These are phyloP conservation scores for Chloris gayana DNA, from an alignment of 176 grass and related monocot species.

Conservation along the genomic window DNA sequence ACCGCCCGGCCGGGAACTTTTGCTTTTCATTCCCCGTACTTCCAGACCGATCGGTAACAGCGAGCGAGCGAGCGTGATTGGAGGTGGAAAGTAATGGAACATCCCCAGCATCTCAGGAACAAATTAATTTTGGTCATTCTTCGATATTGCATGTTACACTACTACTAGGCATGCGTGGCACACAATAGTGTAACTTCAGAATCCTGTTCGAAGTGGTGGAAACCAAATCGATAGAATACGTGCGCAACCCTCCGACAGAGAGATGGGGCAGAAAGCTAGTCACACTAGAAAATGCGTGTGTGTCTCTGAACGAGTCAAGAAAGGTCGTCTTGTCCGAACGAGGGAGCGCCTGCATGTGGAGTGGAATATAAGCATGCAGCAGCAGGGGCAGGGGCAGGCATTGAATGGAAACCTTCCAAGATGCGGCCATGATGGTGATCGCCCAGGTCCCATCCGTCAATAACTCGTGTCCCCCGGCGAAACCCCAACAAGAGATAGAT, in stretches of 20 bases:
- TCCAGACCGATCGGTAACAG: not conserved
- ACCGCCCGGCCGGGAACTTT: slow-evolving; percentile 29
- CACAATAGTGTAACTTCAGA: not conserved
- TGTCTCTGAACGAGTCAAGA: slow-evolving; percentile 18
- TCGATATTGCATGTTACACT: slow-evolving; percentile 38
- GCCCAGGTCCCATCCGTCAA: slow-evolving; percentile 32
- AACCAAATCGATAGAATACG: not conserved
- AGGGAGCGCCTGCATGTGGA: slow-evolving; percentile 11
- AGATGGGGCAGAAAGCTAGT: slow-evolving; percentile 28
- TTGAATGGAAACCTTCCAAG: slow-evolving; percentile 37
- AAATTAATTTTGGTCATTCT: no score
- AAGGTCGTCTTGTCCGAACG: not conserved
- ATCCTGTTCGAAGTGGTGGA: not conserved
- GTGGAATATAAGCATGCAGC: slow-evolving; percentile 29
- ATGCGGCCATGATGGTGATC: slow-evolving; percentile 13
- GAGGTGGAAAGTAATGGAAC: no score
- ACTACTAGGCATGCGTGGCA: not conserved
- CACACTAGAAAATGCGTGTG: not conserved
- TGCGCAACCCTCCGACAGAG: not conserved
- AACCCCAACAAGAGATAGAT: not conserved
- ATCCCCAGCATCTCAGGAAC: no score
- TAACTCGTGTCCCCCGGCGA: slow-evolving; percentile 3
- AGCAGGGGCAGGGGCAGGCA: no score
- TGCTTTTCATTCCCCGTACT: not conserved
- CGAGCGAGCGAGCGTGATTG: not conserved